Evolutionary conservation across 2,329 filamentous ascomycete species (phyloP), one percentile per base, ranked within the genome.

Genomic region (Calonectria pauciramosa): DNA sequence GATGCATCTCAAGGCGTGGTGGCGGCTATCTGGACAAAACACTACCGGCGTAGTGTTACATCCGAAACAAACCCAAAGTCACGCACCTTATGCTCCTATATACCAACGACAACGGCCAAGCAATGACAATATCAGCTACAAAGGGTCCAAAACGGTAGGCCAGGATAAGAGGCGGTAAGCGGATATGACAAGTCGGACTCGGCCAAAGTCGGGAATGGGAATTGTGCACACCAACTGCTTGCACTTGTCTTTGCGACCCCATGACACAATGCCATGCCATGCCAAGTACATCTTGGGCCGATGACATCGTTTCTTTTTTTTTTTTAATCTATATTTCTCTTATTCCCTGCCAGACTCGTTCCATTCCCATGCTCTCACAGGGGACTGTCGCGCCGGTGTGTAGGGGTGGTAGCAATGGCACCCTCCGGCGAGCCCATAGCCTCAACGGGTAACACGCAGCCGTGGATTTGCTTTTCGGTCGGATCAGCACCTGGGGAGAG

Each of bases 181-280:
- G 63, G 56, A 69, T 68, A 71, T 66, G 73, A 70, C 34, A 52
- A 73, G 69, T 72, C 75, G 41, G 26, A 38, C 69, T 80, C 79
- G 79, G 79, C 75, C 79, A 80, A 80, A 80, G 74, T 70, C 79
- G 79, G 79, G 79, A 76, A 70, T 76, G 38, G 66, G 60, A 68
- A 68, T 72, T 64, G 32, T 66, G 59, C 49, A 63, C 30, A 14
- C 68, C 56, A 66, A 63, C 20, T 64, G 9, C 23, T 68, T 26
- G 26, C 23, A 6, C 26, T 65, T 47, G 4, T 49, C 65, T 54
- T 30, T 69, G 38, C 51, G 56, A 49, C 36, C 63, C 68, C 68
- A 69, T 64, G 52, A 59, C 70, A 41, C 44, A 47, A 47, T 47
- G 44, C 44, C 44, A 56, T 68, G 36, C 68, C 68, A 65, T 54